These are phyloP conservation scores for Erysimum cheiri DNA, from an alignment of 441 rosid genomes.

Conservation along the genomic window DNA sequence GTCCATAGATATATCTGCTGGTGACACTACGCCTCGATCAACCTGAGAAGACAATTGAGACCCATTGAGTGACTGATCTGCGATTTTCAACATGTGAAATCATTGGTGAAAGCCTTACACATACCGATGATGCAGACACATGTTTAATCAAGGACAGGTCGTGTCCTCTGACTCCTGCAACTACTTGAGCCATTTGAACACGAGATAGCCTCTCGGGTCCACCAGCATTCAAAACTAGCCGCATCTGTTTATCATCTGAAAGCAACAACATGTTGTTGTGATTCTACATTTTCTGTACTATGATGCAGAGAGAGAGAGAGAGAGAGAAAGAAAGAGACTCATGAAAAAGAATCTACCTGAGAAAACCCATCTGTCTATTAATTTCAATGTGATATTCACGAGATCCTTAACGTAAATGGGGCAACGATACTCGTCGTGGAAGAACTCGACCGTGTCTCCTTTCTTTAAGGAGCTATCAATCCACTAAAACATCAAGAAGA, in stretches of 20 bases:
- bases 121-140: conserved; percentile 76
- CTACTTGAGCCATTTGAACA: conserved; percentile 85
- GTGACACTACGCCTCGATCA: conserved; percentile 77
- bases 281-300: not conserved
- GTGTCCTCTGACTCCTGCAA: conserved; percentile 71
- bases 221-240: conserved; percentile 72
- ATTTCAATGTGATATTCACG: conserved; percentile 51
- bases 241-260: conserved; percentile 68
- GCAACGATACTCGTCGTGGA: conserved; percentile 85
- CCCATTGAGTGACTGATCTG: conserved; percentile 5
- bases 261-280: conserved; percentile 29
- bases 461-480: conserved; percentile 71
- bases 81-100: not conserved
- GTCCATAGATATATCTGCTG: conserved; percentile 92
- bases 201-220: conserved; percentile 87
- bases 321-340: not conserved
- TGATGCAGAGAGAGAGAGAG: not conserved
- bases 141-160: conserved; percentile 60
- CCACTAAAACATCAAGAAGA: conserved; percentile 62
- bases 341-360: conserved; percentile 52
- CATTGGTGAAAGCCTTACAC: conserved; percentile 22
- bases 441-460: conserved; percentile 71
- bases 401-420: conserved; percentile 88
- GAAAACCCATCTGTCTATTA: conserved; percentile 61
- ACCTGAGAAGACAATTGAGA: conserved; percentile 49